phyloP scores from a whole-genome alignment of 768 basidiomycete genomes.

The Leccinum subgranulosum region DNA sequence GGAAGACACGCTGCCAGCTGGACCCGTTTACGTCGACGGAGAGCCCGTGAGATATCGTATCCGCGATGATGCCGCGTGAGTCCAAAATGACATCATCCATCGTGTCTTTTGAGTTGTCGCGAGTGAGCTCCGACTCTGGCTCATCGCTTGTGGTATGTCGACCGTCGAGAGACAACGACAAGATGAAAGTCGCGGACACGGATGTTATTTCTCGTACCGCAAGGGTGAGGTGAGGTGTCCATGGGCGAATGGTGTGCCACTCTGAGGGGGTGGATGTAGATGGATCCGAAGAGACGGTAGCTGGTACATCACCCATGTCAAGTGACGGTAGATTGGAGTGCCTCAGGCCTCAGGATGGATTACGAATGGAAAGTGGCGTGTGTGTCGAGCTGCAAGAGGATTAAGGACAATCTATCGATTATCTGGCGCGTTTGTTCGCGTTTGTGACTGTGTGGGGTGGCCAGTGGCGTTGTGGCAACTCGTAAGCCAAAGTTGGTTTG shows the following conservation, averaged over 20 bases:
- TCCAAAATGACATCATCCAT: conserved; percentile 31
- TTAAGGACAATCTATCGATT: neutral
- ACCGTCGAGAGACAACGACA: conserved; percentile 51
- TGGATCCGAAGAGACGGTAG: conserved; percentile 3
- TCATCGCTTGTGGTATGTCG: conserved; percentile 16
- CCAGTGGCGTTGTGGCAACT: neutral
- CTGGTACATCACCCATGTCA: conserved; percentile 20
- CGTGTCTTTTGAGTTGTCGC: conserved; percentile 35
- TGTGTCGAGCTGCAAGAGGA: neutral
- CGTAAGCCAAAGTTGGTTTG: neutral
- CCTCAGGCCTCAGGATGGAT: neutral
- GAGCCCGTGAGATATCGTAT: conserved; percentile 69
- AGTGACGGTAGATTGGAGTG: neutral
- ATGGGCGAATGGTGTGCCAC: conserved; percentile 78
- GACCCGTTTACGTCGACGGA: conserved; percentile 78
- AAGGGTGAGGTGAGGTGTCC: conserved; percentile 68
- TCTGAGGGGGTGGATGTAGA: conserved; percentile 25
- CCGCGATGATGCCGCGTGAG: conserved; percentile 50
- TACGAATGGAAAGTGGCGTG: neutral
- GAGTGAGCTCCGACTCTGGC: conserved; percentile 28
- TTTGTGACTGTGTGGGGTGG: neutral
- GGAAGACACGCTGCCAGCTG: conserved; percentile 75
- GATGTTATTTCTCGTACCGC: conserved; percentile 79
- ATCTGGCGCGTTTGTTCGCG: neutral
- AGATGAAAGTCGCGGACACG: conserved; percentile 72